Conservation (phyloP, 2,329 filamentous ascomycete species). For the Microsporum canis region DNA sequence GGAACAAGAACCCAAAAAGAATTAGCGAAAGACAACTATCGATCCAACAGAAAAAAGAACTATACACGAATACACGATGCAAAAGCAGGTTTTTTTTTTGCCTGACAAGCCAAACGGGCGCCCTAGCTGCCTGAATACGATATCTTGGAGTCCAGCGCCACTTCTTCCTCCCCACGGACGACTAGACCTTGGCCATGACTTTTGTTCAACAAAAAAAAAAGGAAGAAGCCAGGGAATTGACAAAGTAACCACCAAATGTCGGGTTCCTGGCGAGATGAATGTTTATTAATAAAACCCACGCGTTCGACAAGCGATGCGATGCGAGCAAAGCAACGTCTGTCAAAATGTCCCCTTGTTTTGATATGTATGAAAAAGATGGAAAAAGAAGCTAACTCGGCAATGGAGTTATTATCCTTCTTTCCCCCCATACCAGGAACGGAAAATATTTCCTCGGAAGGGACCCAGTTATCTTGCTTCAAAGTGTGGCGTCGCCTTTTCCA, state of each 20-base stretch:
- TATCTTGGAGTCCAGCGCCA: not conserved
- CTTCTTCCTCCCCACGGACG: not conserved
- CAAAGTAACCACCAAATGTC: not conserved
- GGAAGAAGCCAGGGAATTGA: not conserved
- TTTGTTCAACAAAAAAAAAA: not conserved
- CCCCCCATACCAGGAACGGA: not conserved
- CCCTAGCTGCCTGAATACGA: not conserved
- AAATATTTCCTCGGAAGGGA: not conserved
- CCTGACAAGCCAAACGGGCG: not conserved
- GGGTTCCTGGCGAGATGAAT: not conserved
- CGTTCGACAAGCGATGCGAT: not conserved
- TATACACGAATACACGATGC: not conserved
- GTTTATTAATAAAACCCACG: not conserved
- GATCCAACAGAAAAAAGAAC: not conserved
- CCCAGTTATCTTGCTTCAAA: not conserved
- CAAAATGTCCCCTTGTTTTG: not conserved
- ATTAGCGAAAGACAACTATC: not conserved
- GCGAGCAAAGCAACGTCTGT: not conserved
- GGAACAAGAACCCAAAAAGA: not conserved
- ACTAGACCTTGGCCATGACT: not conserved
- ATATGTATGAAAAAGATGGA: too few species aligned
- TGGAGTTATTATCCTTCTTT: not conserved
- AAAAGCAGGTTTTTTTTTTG: not conserved
- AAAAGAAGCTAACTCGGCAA: not conserved
- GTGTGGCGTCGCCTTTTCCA: not conserved